Evolutionary conservation across 1,284 basidiomycete genomes (phyloP).

Genomic region (Schizophyllum commune): DNA sequence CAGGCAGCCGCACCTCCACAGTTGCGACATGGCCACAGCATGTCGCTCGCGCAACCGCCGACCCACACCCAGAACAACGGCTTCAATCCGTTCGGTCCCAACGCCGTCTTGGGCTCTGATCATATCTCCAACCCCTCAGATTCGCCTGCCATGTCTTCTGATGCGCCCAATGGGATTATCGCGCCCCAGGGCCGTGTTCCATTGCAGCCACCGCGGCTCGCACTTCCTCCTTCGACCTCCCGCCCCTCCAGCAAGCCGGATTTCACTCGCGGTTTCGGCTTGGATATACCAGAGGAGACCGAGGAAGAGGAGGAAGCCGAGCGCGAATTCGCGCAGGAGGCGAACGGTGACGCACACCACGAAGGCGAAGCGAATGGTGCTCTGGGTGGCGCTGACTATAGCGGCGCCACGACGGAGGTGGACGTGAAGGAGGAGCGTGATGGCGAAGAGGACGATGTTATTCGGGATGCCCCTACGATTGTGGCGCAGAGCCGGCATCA

Average conservation of each 20-base stretch:
- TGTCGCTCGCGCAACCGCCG: constrained; percentile 58
- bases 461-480: constrained; percentile 32
- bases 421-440: constrained; percentile 28
- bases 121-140: constrained; percentile 13
- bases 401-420: constrained; percentile 23
- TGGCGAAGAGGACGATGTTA: constrained; percentile 9
- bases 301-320: constrained; percentile 33
- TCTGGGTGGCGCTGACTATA: constrained; percentile 8
- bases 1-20: constrained; percentile 29
- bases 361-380: not conserved
- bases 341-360: constrained; percentile 17
- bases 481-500: constrained; percentile 46
- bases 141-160: constrained; percentile 6
- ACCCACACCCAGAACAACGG: constrained; percentile 26
- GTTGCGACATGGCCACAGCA: constrained; percentile 54
- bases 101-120: constrained; percentile 45
- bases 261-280: constrained; percentile 67
- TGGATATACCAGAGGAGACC: constrained; percentile 69
- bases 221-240: constrained; percentile 32
- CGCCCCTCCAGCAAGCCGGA: constrained; percentile 54
- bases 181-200: constrained; percentile 59
- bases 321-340: constrained; percentile 18
- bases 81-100: constrained; percentile 55
- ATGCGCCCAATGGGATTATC: constrained; percentile 28
- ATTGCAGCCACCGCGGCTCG: constrained; percentile 36